Conservation (phyloP, 768 basidiomycete species). For the Psilocybe sp. region DNA sequence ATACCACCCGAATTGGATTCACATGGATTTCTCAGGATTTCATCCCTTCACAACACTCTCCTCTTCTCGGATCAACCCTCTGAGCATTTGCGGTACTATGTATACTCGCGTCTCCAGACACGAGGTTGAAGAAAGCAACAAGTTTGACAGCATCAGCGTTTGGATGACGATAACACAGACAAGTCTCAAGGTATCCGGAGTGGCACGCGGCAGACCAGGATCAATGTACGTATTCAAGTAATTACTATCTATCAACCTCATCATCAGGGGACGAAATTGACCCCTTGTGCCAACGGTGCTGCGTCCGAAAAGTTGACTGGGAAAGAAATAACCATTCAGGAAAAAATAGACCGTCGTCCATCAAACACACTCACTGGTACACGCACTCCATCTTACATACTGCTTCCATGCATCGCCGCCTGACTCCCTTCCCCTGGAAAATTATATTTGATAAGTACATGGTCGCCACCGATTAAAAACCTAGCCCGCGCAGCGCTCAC, state of each 20-base stretch:
- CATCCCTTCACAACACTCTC: slow-evolving; percentile 1
- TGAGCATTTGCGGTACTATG: slow-evolving; percentile 1
- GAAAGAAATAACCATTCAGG: slow-evolving; percentile 7
- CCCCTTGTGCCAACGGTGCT: slow-evolving; percentile 90
- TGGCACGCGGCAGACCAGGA: slow-evolving; percentile 1
- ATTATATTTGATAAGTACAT: slow-evolving; percentile 19
- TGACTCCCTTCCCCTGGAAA: slow-evolving; percentile 84
- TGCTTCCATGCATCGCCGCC: slow-evolving; percentile 99
- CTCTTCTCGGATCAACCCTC: slow-evolving; percentile 8
- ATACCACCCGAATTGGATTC: slow-evolving; percentile 19
- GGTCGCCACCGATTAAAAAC: slow-evolving; percentile 3
- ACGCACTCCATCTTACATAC: slow-evolving; percentile 89
- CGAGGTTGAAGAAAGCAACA: slow-evolving; percentile 2
- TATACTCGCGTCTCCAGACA: slow-evolving; percentile 6
- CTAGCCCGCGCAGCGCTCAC: slow-evolving; percentile 35
- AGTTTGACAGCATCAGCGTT: background rate
- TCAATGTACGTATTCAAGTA: background rate
- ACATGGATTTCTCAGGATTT: slow-evolving; percentile 24
- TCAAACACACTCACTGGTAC: slow-evolving; percentile 53
- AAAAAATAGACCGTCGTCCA: slow-evolving; percentile 3
- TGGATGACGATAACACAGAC: background rate
- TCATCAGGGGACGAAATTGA: slow-evolving; percentile 63
- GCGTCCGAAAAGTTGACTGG: slow-evolving; percentile 86
- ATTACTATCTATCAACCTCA: background rate
- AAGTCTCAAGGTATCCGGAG: slow-evolving; percentile 7